Conservation (phyloP, 2,329 filamentous ascomycete genomes). For the Nectriaceae sp. region DNA sequence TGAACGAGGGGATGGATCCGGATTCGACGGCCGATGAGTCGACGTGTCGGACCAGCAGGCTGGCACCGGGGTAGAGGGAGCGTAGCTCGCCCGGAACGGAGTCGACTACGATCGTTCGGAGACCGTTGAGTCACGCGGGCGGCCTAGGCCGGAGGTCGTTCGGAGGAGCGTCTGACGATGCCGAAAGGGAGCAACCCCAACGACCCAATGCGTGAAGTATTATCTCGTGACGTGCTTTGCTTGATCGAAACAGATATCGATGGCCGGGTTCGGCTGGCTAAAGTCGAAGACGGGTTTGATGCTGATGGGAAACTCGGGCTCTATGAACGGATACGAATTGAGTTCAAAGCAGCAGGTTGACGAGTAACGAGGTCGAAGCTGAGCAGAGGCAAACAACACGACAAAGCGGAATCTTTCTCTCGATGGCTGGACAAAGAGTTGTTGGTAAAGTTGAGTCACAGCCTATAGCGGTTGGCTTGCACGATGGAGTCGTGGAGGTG, state of each 20-base stretch:
- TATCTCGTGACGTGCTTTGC: too few species aligned
- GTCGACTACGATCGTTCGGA: constrained; percentile 24
- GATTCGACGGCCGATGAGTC: constrained; percentile 31
- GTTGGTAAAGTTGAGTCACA: constrained; percentile 21
- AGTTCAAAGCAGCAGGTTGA: too few species aligned
- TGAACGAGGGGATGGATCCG: constrained; percentile 11
- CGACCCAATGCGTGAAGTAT: constrained; percentile 26
- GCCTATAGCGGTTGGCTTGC: constrained; percentile 25
- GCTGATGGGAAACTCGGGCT: too few species aligned
- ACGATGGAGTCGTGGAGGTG: constrained; percentile 10
- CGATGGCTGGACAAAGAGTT: constrained; percentile 11
- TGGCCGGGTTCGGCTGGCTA: too few species aligned
- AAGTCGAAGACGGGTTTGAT: too few species aligned
- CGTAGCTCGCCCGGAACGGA: constrained; percentile 31
- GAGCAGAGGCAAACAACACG: constrained; percentile 20
- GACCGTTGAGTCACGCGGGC: constrained; percentile 25
- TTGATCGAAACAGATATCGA: too few species aligned
- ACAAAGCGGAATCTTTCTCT: constrained; percentile 37
- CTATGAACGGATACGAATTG: too few species aligned
- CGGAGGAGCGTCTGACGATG: constrained; percentile 12
- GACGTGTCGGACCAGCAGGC: constrained; percentile 32
- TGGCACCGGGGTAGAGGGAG: constrained; percentile 31
- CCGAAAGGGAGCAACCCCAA: constrained; percentile 25
- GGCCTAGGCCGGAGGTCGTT: constrained; percentile 14
- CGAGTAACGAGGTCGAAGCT: constrained; percentile 11